These are phyloP conservation scores for Trichosporon asahii DNA, from an alignment of 1,284 basidiomycete genomes.

Conservation along the genomic window DNA sequence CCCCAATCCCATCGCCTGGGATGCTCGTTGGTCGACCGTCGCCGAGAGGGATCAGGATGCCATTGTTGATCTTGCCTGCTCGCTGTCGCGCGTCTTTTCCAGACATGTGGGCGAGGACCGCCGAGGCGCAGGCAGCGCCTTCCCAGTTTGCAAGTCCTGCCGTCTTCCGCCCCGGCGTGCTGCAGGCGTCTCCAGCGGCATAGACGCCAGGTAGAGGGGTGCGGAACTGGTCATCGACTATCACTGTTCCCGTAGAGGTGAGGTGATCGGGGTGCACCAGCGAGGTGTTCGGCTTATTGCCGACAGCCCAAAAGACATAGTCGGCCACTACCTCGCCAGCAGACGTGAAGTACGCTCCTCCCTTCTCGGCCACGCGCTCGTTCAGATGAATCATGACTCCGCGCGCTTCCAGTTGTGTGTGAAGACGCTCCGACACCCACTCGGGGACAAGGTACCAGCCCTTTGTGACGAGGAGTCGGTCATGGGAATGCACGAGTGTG, in stretches of 20 bases:
- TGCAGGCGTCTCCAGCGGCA: slow-evolving; percentile 44
- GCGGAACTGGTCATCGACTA: slow-evolving; percentile 43
- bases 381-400: slow-evolving; percentile 46
- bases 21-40: neutral
- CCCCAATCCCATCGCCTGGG: slow-evolving; percentile 14
- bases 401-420: slow-evolving; percentile 35
- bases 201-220: slow-evolving; percentile 36
- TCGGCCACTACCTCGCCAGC: slow-evolving; percentile 50
- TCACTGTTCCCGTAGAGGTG: slow-evolving; percentile 42
- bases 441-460: slow-evolving; percentile 16
- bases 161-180: slow-evolving; percentile 14
- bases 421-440: slow-evolving; percentile 33
- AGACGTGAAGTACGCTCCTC: slow-evolving; percentile 23
- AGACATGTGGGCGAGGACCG: slow-evolving; percentile 3
- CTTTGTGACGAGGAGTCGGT: slow-evolving; percentile 32
- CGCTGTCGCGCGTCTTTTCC: neutral
- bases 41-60: slow-evolving; percentile 16
- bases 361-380: slow-evolving; percentile 34
- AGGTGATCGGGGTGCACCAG: slow-evolving; percentile 42
- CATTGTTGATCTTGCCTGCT: neutral
- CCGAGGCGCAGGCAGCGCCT: neutral
- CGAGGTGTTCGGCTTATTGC: slow-evolving; percentile 47
- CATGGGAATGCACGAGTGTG: slow-evolving; percentile 34
- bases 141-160: slow-evolving; percentile 12
- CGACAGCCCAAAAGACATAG: slow-evolving; percentile 51